Evolutionary conservation across 2,329 filamentous ascomycete species (phyloP).

Genomic region (Fusarium udum): DNA sequence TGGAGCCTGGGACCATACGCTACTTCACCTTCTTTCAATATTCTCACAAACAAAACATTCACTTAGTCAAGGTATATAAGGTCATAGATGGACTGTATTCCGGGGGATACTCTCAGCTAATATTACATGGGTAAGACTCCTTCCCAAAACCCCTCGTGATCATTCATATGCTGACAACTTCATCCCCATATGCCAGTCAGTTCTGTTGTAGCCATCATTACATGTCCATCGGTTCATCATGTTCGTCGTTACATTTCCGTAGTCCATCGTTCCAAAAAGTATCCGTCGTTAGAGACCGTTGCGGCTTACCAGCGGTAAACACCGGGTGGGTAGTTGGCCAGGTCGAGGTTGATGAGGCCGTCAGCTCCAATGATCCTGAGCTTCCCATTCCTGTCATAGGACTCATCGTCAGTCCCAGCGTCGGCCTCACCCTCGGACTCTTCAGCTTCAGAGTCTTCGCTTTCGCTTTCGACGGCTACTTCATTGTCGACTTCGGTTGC

Average conservation of each 20-base stretch:
- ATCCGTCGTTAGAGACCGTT: background rate
- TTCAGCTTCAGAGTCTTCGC: background rate
- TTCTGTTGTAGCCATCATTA: background rate
- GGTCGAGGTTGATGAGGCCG: background rate
- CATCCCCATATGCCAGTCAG: background rate
- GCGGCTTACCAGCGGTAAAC: background rate
- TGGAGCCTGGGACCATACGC: background rate
- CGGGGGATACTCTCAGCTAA: background rate
- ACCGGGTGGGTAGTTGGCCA: background rate
- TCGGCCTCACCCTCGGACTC: background rate
- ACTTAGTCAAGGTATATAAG: too few relatives aligned
- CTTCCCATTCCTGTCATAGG: background rate
- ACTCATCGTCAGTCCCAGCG: background rate
- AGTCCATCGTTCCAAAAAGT: background rate
- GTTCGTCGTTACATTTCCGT: background rate
- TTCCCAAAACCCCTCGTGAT: background rate
- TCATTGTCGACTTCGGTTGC: background rate
- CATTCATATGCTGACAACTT: background rate
- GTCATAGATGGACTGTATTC: background rate
- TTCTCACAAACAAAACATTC: too few relatives aligned
- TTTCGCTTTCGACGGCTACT: background rate
- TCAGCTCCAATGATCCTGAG: background rate
- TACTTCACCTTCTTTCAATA: background rate
- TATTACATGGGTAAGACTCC: background rate
- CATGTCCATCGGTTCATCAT: background rate